phyloP scores from a whole-genome alignment of 208 protist species.

The Jaenimonas drosophilae region DNA sequence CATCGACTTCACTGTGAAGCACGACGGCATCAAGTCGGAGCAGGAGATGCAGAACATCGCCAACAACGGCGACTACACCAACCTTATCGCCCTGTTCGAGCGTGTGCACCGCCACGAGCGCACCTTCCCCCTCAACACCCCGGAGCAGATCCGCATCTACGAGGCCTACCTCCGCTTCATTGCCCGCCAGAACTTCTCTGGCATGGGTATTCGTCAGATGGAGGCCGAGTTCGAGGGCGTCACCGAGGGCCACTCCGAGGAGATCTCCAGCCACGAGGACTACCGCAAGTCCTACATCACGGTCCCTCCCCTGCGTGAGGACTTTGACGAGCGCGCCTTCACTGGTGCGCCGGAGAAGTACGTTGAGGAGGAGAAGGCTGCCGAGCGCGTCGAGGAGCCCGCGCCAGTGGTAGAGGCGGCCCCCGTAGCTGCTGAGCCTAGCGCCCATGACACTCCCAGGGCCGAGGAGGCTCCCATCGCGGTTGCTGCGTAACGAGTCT shows the following conservation, averaged over 20 bases:
- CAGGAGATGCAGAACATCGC: slow-evolving; percentile 51
- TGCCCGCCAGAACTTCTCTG: slow-evolving; percentile 27
- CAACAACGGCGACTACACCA: slow-evolving; percentile 43
- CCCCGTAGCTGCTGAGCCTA: neutral
- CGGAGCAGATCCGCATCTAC: slow-evolving; percentile 28
- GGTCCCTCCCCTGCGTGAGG: slow-evolving; percentile 36
- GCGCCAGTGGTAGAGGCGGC: slow-evolving; percentile 8
- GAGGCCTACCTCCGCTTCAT: slow-evolving; percentile 3
- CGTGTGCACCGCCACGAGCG: slow-evolving; percentile 38
- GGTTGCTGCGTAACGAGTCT: no score
- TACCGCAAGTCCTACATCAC: slow-evolving; percentile 43
- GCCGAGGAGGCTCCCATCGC: neutral
- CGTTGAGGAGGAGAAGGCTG: neutral
- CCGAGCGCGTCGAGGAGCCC: slow-evolving; percentile 2
- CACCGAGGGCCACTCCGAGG: slow-evolving; percentile 35
- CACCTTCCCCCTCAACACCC: slow-evolving; percentile 51
- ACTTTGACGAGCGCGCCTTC: slow-evolving; percentile 31
- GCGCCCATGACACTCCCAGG: neutral
- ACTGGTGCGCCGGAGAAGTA: slow-evolving; percentile 6
- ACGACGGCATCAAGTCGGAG: slow-evolving; percentile 44
- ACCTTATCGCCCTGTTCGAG: slow-evolving; percentile 53
- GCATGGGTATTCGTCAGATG: slow-evolving; percentile 34
- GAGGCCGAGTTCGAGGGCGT: slow-evolving; percentile 48
- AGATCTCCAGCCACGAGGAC: slow-evolving; percentile 26
- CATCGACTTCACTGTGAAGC: slow-evolving; percentile 57